Conservation (phyloP, 202 grass and related monocot genomes). For the Schoenoplectus tabernaemontani region DNA sequence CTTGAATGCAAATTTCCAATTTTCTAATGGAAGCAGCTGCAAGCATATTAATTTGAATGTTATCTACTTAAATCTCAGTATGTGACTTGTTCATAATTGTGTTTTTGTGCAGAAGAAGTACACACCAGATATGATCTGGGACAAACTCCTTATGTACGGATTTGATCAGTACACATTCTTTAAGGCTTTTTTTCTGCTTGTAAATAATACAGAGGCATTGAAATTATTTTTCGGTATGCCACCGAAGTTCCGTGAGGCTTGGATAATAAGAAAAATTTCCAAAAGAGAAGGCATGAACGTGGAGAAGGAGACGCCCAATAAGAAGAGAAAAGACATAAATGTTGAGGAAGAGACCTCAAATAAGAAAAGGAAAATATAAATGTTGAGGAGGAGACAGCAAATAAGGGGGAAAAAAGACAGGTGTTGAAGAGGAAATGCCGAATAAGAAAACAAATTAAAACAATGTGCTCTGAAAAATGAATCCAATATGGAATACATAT, state of each 20-base stretch:
- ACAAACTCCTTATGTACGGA: not conserved
- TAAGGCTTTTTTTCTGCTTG: not conserved
- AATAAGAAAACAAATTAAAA: too few relatives aligned
- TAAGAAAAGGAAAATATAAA: not conserved
- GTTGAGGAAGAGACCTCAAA: not conserved
- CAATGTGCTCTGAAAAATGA: too few relatives aligned
- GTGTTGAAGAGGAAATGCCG: too few relatives aligned
- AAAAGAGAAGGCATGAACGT: not conserved
- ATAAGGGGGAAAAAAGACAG: too few relatives aligned
- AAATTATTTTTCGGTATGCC: not conserved
- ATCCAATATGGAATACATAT: too few relatives aligned
- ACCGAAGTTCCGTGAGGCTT: not conserved
- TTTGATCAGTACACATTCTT: not conserved
- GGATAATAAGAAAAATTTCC: not conserved
- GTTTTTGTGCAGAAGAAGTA: not conserved
- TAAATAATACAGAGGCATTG: not conserved
- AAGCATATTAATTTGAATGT: not conserved
- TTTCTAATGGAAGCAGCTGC: too few relatives aligned
- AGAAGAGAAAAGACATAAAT: not conserved
- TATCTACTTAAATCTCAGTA: not conserved
- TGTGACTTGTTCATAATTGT: not conserved
- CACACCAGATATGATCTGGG: not conserved
- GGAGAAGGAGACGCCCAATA: not conserved
- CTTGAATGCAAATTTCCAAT: not conserved
- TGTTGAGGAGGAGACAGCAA: not conserved